Evolutionary conservation across 805 yeast species (phyloP), one percentile per base, ranked within the genome.

Genomic region (Priceomyces carsonii): DNA sequence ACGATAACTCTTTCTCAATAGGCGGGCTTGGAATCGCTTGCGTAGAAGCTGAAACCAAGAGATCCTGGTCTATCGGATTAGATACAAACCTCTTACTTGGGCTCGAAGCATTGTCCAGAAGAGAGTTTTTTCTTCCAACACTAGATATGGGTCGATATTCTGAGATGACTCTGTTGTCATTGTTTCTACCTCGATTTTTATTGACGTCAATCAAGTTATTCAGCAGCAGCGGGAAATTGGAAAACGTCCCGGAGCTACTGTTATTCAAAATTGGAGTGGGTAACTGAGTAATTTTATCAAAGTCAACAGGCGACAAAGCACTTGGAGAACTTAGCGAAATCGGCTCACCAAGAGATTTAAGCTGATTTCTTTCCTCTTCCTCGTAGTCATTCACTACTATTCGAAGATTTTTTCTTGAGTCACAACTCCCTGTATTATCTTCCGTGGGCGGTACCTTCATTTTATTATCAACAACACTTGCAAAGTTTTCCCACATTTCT

Each of bases 201-300:
- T 17, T 17, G 3, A 38, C 21, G 4, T 39, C 43, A 27, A 39
- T 21, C 12, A 18, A 9, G 13, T 29, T 15, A n/a, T 22, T 29
- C n/a, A 22, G 8, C 32, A 18, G 20, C 7, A 5, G 42, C 18
- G 10, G 26, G 32, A 43, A 45, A 17, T 29, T 42, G 4, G 44
- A 28, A 38, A 55, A 53, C 4, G 51, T 43, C 1, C 52, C 55
- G 20, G 32, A 24, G 13, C 21, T 20, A 13, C 26, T 25, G 22
- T 26, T 42, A 18, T 48, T 54, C 5, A 62, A 46, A 2, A 71
- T 48, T 1, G 79, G 79, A 0, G 77, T 70, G 3, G 79, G 79
- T 13, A 73, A 50, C 32, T 64, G 72, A 1, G 74, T 60, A 10
- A 71, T 54, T 8, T 53, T 51, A 26, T 63, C 66, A 43, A 57